Percentiles rank a stretch among this genome's conserved stretches.
These are phyloP conservation scores for Sambucus nigra DNA, from an alignment of 129 eudicot genomes.

Conservation along the genomic window DNA sequence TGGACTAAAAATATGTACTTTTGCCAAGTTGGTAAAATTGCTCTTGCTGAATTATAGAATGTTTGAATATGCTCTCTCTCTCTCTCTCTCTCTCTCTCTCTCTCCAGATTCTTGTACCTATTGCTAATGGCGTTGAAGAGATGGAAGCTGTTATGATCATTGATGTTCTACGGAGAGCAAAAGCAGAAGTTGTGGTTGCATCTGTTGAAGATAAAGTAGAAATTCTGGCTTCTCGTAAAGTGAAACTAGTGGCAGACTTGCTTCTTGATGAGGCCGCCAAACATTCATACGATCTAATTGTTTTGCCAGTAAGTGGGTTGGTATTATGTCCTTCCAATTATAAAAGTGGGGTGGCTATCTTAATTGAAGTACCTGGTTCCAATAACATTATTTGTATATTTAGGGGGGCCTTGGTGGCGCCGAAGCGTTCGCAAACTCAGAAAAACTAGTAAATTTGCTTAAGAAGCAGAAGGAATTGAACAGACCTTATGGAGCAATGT, in stretches of 20 bases:
- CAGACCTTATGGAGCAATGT: constrained; percentile 77
- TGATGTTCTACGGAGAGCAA: constrained; percentile 89
- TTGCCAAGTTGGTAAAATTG: no score
- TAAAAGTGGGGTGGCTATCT: not conserved
- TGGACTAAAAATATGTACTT: no score
- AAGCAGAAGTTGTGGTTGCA: constrained; percentile 85
- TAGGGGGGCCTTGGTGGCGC: constrained; percentile 99
- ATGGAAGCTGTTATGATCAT: constrained; percentile 92
- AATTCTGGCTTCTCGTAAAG: constrained; percentile 72
- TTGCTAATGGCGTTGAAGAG: constrained; percentile 91
- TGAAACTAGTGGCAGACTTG: constrained; percentile 80
- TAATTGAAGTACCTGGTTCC: not conserved
- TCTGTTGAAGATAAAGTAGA: constrained; percentile 76
- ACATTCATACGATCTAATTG: constrained; percentile 55
- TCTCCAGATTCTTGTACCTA: constrained; percentile 80
- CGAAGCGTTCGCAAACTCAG: constrained; percentile 60
- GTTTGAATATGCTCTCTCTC: no score
- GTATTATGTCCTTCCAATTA: not conserved
- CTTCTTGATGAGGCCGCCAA: constrained; percentile 69
- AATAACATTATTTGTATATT: constrained; percentile 1
- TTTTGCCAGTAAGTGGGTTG: constrained; percentile 74
- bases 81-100: constrained; percentile 9
- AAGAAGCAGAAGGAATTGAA: constrained; percentile 72
- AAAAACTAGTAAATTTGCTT: constrained; percentile 61
- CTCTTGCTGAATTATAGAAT: no score